Conservation (phyloP, 1,139 yeast species). For the Eremothecium sinecaudum region DNA sequence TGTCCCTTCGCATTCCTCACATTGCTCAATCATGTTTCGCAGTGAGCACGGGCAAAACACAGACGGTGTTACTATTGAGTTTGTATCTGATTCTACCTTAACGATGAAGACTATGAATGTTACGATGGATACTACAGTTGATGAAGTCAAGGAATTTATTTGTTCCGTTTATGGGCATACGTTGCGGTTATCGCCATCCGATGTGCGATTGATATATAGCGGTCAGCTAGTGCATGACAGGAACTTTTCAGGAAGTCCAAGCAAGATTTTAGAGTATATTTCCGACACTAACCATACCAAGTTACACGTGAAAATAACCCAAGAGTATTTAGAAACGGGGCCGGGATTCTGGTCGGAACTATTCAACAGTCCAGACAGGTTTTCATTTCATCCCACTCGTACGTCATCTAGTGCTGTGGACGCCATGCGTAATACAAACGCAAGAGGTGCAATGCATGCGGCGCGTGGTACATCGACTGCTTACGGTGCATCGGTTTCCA, state of each 20-base stretch:
- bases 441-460: not conserved
- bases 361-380: conserved; percentile 16
- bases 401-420: not conserved
- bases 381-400: conserved; percentile 11
- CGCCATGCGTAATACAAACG: not conserved
- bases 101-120: conserved; percentile 20
- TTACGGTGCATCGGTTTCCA: no score
- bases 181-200: conserved; percentile 15
- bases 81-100: conserved; percentile 23
- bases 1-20: conserved; percentile 17
- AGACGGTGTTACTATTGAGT: conserved; percentile 15
- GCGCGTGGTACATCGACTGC: not conserved
- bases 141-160: conserved; percentile 24
- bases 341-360: conserved; percentile 28
- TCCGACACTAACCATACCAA: conserved; percentile 14
- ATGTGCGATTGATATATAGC: conserved; percentile 23
- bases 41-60: conserved; percentile 18
- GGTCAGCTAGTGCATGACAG: conserved; percentile 20
- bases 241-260: conserved; percentile 16
- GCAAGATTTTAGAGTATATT: conserved; percentile 17
- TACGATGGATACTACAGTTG: conserved; percentile 20
- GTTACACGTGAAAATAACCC: conserved; percentile 24
- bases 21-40: conserved; percentile 22
- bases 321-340: conserved; percentile 17
- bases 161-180: conserved; percentile 23